Percentiles rank a stretch among this genome's conserved stretches.
Conservation (phyloP, 2,329 filamentous ascomycete genomes). For the Diplodia mutila region DNA sequence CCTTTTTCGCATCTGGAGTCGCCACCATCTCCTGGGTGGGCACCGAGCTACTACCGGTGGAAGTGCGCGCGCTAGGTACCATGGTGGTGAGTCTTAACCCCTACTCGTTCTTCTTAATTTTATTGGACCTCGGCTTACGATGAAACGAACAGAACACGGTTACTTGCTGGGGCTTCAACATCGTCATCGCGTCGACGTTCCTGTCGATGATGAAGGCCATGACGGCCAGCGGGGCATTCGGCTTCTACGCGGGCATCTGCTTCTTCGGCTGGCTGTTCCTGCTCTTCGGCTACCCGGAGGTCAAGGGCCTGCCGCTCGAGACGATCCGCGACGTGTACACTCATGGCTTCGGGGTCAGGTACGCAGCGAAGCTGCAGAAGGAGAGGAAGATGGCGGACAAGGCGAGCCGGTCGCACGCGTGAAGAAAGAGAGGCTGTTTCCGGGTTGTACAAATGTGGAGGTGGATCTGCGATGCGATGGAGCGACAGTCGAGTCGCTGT, state of each 20-base stretch:
- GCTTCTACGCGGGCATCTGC: conserved; percentile 48
- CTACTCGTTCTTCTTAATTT: too few relatives aligned
- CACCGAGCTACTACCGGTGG: conserved; percentile 43
- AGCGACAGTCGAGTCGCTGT: neutral
- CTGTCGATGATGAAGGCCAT: conserved; percentile 45
- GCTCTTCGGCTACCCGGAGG: conserved; percentile 47
- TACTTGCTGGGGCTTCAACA: conserved; percentile 36
- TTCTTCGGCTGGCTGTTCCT: conserved; percentile 44
- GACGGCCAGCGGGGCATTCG: conserved; percentile 44
- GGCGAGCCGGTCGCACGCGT: neutral
- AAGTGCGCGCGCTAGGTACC: conserved; percentile 44
- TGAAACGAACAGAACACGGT: conserved; percentile 26
- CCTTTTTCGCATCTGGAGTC: conserved; percentile 40
- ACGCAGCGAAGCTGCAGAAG: conserved; percentile 31
- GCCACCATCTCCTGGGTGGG: conserved; percentile 44
- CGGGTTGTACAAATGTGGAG: too few relatives aligned
- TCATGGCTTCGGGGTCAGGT: conserved; percentile 42
- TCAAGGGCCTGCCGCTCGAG: conserved; percentile 45
- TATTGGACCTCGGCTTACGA: neutral
- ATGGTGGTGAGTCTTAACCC: conserved; percentile 38
- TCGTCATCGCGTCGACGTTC: conserved; percentile 43
- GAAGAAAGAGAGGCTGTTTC: neutral
- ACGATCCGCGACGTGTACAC: conserved; percentile 42
- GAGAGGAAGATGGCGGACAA: neutral
- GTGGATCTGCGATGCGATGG: neutral